phyloP scores from a whole-genome alignment of 2,329 filamentous ascomycete genomes.

The Colletotrichum paranaense region DNA sequence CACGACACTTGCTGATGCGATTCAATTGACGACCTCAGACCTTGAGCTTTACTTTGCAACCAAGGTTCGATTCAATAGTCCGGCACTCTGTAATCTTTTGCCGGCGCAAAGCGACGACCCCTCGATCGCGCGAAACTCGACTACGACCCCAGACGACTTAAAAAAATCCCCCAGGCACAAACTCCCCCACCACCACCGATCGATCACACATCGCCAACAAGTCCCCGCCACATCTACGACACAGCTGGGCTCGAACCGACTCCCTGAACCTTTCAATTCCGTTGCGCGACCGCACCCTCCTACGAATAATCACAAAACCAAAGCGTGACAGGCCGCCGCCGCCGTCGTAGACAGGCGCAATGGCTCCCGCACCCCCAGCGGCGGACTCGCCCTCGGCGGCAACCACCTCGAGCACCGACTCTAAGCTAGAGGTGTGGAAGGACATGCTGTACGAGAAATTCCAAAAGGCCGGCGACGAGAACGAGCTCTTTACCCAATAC shows the following conservation, averaged over 20 bases:
- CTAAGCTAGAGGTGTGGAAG: slow-evolving; percentile 64
- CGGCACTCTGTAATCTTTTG: not conserved
- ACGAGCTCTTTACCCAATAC: slow-evolving; percentile 66
- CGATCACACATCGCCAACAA: not conserved
- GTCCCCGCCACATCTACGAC: not conserved
- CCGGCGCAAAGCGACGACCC: not conserved
- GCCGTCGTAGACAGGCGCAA: slow-evolving; percentile 17
- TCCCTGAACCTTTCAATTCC: not conserved
- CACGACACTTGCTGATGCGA: not conserved
- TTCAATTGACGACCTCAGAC: not conserved
- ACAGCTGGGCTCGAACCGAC: not conserved
- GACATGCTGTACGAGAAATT: slow-evolving; percentile 68
- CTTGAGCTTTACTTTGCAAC: not conserved
- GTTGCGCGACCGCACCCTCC: not conserved
- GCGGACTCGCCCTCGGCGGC: slow-evolving; percentile 32
- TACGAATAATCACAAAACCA: not conserved
- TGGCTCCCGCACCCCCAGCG: slow-evolving; percentile 22
- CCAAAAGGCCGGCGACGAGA: slow-evolving; percentile 58
- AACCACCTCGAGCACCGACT: slow-evolving; percentile 38
- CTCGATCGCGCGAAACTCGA: not conserved
- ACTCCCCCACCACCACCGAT: slow-evolving; percentile 9
- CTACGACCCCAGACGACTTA: not conserved
- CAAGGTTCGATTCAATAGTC: not conserved
- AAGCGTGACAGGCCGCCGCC: not conserved
- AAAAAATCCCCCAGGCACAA: not conserved